A percentile compares a stretch with the other conserved stretches of the same genome.
Evolutionary conservation across 1,284 basidiomycete species (phyloP).

Genomic region (Cerrena zonata): DNA sequence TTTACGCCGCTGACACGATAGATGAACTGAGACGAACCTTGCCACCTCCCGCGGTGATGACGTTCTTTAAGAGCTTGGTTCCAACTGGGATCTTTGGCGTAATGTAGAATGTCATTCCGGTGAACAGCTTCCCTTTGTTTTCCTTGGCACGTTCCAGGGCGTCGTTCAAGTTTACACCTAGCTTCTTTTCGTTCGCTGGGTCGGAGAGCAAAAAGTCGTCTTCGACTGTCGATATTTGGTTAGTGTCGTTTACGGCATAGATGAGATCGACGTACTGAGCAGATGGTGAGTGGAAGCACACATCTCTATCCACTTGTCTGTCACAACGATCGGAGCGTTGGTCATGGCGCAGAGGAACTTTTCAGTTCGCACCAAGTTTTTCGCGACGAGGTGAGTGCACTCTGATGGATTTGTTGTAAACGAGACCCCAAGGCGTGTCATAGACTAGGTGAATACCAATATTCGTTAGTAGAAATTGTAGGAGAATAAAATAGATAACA

Average conservation of each 20-base stretch:
- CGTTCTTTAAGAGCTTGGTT: slow-evolving; percentile 54
- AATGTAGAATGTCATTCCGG: slow-evolving; percentile 65
- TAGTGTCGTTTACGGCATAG: background rate
- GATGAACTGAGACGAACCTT: slow-evolving; percentile 39
- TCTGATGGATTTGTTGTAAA: slow-evolving; percentile 55
- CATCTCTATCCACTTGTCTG: slow-evolving; percentile 59
- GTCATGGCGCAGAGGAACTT: slow-evolving; percentile 77
- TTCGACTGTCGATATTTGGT: slow-evolving; percentile 45
- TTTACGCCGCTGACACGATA: background rate
- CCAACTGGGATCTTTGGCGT: slow-evolving; percentile 57
- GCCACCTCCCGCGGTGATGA: slow-evolving; percentile 63
- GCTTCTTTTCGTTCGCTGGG: slow-evolving; percentile 55
- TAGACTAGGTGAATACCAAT: slow-evolving; percentile 33
- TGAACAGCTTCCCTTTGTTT: slow-evolving; percentile 49
- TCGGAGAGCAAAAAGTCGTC: slow-evolving; percentile 56
- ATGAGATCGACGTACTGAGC: slow-evolving; percentile 45
- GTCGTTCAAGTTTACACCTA: slow-evolving; percentile 54
- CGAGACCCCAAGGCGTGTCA: slow-evolving; percentile 60
- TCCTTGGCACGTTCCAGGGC: slow-evolving; percentile 53
- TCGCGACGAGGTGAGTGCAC: slow-evolving; percentile 72
- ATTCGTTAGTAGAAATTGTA: background rate
- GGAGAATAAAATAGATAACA: slow-evolving; percentile 12
- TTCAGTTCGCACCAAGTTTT: slow-evolving; percentile 68
- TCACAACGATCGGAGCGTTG: slow-evolving; percentile 54
- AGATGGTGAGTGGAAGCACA: slow-evolving; percentile 52